phyloP scores from a whole-genome alignment of 306 rosid species.

The Alnus glutinosa region DNA sequence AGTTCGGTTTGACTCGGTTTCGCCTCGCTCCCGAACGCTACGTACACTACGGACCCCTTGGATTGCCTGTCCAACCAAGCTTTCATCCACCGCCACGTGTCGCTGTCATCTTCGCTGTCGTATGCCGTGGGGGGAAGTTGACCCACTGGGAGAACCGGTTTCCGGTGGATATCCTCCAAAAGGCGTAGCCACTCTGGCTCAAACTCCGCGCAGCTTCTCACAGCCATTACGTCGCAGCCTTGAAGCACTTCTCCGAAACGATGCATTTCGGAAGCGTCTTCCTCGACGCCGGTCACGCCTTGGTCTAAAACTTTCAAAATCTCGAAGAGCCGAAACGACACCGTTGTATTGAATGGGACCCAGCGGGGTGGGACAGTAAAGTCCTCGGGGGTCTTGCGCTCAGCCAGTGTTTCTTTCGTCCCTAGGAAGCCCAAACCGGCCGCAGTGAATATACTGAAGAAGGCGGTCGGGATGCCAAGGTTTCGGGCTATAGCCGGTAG shows the following conservation, averaged over 20 bases:
- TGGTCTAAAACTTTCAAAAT: not conserved
- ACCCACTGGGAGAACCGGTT: constrained; percentile 20
- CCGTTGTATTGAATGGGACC: constrained; percentile 33
- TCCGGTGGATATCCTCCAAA: not conserved
- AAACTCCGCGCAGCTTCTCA: constrained; percentile 24
- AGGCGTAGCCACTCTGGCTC: constrained; percentile 7
- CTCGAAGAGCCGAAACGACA: constrained; percentile 32
- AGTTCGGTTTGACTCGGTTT: constrained; percentile 42
- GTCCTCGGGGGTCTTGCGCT: constrained; percentile 25
- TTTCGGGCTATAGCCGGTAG: not conserved
- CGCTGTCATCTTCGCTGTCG: not conserved
- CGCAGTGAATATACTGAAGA: constrained; percentile 23
- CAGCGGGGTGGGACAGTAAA: constrained; percentile 31
- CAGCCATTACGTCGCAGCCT: constrained; percentile 8
- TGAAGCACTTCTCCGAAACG: not conserved
- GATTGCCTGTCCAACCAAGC: constrained; percentile 44
- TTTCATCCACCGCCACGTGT: not conserved
- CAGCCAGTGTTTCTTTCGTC: not conserved
- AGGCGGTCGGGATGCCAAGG: constrained; percentile 22
- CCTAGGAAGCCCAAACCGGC: not conserved
- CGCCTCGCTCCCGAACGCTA: constrained; percentile 55
- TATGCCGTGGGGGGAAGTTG: constrained; percentile 3
- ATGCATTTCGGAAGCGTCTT: not conserved
- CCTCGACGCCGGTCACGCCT: not conserved
- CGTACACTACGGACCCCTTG: constrained; percentile 38